phyloP scores from a whole-genome alignment of 805 yeast genomes.

The Candida orba region DNA sequence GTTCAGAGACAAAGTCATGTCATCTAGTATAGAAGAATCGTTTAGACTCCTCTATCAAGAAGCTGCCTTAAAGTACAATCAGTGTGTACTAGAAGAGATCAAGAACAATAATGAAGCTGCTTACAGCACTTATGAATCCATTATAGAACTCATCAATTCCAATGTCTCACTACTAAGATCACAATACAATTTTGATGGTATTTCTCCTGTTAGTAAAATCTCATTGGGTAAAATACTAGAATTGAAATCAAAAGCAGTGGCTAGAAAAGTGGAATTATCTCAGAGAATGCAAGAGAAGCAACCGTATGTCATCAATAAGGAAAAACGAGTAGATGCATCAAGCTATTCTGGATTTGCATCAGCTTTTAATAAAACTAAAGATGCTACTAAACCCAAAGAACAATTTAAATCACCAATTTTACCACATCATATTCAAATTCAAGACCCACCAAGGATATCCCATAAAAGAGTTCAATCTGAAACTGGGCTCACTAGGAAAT shows the following conservation, averaged over 20 bases:
- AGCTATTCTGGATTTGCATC: slow-evolving; percentile 22
- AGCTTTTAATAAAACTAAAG: slow-evolving; percentile 11
- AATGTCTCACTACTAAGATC: slow-evolving; percentile 4
- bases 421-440: not conserved
- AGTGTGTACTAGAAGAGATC: slow-evolving; percentile 15
- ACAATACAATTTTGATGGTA: not conserved
- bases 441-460: not conserved
- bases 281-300: slow-evolving; percentile 10
- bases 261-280: slow-evolving; percentile 10
- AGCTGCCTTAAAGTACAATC: slow-evolving; percentile 1
- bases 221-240: slow-evolving; percentile 12
- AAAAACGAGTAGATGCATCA: slow-evolving; percentile 12
- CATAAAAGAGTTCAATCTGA: not conserved
- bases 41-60: not conserved
- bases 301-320: slow-evolving; percentile 9
- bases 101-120: slow-evolving; percentile 17
- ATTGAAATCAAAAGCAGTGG: slow-evolving; percentile 13
- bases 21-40: not conserved
- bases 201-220: slow-evolving; percentile 11
- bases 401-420: not conserved
- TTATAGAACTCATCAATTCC: slow-evolving; percentile 10
- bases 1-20: not conserved
- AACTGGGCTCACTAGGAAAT: slow-evolving; percentile 3
- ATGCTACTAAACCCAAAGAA: not conserved
- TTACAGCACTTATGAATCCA: slow-evolving; percentile 7